Conservation (phyloP, 768 basidiomycete species). For the Mycena chlorophos region DNA sequence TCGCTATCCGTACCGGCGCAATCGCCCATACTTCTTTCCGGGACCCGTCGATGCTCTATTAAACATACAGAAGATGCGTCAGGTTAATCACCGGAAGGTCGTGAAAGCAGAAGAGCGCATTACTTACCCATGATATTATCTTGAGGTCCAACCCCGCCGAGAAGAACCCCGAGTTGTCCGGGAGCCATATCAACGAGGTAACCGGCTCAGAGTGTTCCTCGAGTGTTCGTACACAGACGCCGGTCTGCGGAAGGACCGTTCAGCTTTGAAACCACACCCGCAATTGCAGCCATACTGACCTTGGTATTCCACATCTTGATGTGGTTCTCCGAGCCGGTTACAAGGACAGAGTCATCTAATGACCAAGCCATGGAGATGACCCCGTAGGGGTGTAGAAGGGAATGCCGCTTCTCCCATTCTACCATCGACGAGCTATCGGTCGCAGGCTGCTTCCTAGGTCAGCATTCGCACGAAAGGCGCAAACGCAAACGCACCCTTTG, state of each 20-base stretch:
- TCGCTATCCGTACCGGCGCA: conserved; percentile 78
- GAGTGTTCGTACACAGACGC: conserved; percentile 64
- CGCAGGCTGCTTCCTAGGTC: conserved; percentile 39
- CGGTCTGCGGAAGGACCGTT: conserved; percentile 53
- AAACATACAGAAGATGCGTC: conserved; percentile 14
- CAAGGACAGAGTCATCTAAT: conserved; percentile 77
- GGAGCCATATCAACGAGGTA: conserved; percentile 83
- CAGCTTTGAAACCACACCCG: conserved; percentile 6
- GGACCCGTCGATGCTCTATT: conserved; percentile 78
- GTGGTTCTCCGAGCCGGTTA: conserved; percentile 77
- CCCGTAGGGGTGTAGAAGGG: conserved; percentile 73
- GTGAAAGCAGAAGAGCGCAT: too few species aligned
- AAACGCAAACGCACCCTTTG: conserved; percentile 61
- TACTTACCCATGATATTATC: conserved; percentile 82
- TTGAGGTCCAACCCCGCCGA: conserved; percentile 86
- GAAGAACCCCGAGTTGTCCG: conserved; percentile 87
- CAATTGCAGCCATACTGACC: conserved; percentile 46
- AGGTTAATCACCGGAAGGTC: conserved; percentile 5
- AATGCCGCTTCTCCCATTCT: conserved; percentile 59
- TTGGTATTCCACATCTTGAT: conserved; percentile 91
- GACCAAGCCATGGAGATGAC: conserved; percentile 93
- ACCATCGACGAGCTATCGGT: conserved; percentile 46
- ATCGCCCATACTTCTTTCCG: conserved; percentile 67
- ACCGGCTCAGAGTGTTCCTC: conserved; percentile 80
- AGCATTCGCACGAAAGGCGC: conserved; percentile 17